Evolutionary conservation across 208 protist genomes (phyloP).

Genomic region (Wallacemonas sp.): DNA sequence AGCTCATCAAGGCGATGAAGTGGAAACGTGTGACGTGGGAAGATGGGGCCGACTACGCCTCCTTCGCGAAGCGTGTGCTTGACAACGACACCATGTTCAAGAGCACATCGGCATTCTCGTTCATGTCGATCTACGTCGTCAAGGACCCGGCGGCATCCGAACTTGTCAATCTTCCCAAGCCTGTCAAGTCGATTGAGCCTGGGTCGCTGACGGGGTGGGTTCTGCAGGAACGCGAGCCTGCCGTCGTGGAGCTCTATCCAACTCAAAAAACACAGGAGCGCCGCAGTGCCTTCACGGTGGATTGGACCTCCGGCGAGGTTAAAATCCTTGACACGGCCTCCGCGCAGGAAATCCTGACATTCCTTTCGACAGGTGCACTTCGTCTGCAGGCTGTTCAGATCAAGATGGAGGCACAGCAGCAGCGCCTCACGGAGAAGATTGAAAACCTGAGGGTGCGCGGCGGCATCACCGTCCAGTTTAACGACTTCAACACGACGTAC

Average conservation of each 20-base stretch:
- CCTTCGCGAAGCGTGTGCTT: constrained; percentile 82
- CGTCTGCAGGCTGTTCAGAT: constrained; percentile 90
- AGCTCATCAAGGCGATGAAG: constrained; percentile 90
- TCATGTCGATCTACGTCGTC: constrained; percentile 83
- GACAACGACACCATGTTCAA: constrained; percentile 90
- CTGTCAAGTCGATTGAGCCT: constrained; percentile 44
- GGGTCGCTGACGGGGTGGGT: constrained; percentile 80
- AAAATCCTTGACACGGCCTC: constrained; percentile 87
- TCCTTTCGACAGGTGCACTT: constrained; percentile 80
- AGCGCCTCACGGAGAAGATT: constrained; percentile 51
- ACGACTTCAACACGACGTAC: constrained; percentile 76
- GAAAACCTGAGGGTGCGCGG: constrained; percentile 77
- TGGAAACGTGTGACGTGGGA: constrained; percentile 94
- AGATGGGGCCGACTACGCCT: constrained; percentile 82
- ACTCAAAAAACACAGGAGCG: constrained; percentile 17
- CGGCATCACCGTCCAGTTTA: constrained; percentile 76
- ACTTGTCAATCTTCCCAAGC: constrained; percentile 45
- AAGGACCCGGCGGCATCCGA: constrained; percentile 64
- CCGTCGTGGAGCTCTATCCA: constrained; percentile 55
- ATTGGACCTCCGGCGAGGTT: constrained; percentile 87
- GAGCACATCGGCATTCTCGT: constrained; percentile 83
- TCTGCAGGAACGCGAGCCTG: constrained; percentile 70
- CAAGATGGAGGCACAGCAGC: constrained; percentile 87
- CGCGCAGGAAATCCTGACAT: constrained; percentile 85
- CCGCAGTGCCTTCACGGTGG: constrained; percentile 72